Conservation (phyloP, 768 basidiomycete species). For the Pleurotus ostreatus region DNA sequence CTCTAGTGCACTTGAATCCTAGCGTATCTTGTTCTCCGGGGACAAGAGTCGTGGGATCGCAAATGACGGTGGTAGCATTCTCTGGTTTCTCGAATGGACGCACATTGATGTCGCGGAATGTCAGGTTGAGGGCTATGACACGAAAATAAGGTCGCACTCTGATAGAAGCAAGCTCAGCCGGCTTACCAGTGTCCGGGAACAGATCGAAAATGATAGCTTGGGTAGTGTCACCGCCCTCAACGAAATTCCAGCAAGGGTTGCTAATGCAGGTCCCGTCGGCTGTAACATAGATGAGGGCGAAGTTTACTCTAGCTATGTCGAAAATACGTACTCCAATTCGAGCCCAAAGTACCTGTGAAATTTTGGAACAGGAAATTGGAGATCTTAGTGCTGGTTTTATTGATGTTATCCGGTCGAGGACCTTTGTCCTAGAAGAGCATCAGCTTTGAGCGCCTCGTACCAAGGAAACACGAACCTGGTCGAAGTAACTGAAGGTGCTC, state of each 20-base stretch:
- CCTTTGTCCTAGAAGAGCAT: conserved; percentile 25
- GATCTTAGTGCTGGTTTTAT: conserved; percentile 29
- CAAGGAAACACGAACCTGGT: conserved; percentile 27
- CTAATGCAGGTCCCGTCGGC: conserved; percentile 36
- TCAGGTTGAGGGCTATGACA: conserved; percentile 22
- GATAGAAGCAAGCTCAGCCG: neutral
- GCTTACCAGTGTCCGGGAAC: conserved; percentile 29
- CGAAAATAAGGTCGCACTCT: neutral
- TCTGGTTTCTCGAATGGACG: conserved; percentile 19
- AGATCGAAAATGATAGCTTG: conserved; percentile 34
- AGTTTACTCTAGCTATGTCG: neutral
- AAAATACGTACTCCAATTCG: conserved; percentile 31
- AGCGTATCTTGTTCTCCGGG: conserved; percentile 23
- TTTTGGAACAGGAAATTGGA: conserved; percentile 32
- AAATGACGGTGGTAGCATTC: conserved; percentile 23
- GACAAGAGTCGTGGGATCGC: conserved; percentile 25
- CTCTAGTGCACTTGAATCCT: conserved; percentile 27
- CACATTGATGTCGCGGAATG: conserved; percentile 22
- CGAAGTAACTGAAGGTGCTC: conserved; percentile 37
- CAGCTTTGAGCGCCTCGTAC: neutral
- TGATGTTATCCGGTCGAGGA: conserved; percentile 25
- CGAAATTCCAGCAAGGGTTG: conserved; percentile 35
- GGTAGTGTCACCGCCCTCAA: conserved; percentile 27
- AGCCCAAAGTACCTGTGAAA: conserved; percentile 27
- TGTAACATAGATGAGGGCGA: conserved; percentile 9